These are phyloP conservation scores for Coelastrella sp. DNA, from an alignment of 139 green algal species.

Conservation along the genomic window DNA sequence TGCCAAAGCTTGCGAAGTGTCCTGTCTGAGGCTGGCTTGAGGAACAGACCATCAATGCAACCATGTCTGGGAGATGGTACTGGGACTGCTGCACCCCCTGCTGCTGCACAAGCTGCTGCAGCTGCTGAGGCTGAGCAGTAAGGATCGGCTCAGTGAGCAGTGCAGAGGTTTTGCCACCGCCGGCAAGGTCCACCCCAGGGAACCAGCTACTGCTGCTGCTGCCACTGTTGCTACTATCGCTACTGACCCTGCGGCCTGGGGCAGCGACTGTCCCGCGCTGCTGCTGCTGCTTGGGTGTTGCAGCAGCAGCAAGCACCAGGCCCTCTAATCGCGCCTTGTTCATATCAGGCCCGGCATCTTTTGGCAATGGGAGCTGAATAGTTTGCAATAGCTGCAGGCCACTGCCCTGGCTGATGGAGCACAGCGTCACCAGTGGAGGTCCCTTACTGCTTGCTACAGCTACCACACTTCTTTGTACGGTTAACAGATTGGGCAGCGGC, in stretches of 20 bases:
- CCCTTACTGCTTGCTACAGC: constrained; percentile 32
- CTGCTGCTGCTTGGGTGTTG: neutral
- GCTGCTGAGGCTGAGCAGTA: neutral
- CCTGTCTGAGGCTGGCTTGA: neutral
- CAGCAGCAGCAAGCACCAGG: neutral
- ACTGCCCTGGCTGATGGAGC: neutral
- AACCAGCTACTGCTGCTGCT: neutral
- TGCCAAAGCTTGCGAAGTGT: constrained; percentile 15
- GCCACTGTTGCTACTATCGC: neutral
- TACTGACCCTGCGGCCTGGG: neutral
- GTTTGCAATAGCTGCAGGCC: constrained; percentile 7
- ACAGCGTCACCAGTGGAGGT: constrained; percentile 1
- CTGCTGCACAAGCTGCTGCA: neutral
- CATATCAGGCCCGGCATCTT: neutral
- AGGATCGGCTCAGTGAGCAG: neutral
- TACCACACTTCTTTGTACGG: neutral
- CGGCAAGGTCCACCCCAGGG: neutral
- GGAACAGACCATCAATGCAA: neutral
- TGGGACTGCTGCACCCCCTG: no score
- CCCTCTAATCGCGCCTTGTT: neutral
- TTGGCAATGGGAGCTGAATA: constrained; percentile 12
- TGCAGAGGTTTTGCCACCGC: neutral
- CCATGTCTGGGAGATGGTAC: neutral
- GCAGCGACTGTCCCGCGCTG: neutral
- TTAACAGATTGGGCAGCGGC: constrained; percentile 13